Evolutionary conservation across 2,329 filamentous ascomycete genomes (phyloP).

Genomic region (Neonectria neomacrospora): DNA sequence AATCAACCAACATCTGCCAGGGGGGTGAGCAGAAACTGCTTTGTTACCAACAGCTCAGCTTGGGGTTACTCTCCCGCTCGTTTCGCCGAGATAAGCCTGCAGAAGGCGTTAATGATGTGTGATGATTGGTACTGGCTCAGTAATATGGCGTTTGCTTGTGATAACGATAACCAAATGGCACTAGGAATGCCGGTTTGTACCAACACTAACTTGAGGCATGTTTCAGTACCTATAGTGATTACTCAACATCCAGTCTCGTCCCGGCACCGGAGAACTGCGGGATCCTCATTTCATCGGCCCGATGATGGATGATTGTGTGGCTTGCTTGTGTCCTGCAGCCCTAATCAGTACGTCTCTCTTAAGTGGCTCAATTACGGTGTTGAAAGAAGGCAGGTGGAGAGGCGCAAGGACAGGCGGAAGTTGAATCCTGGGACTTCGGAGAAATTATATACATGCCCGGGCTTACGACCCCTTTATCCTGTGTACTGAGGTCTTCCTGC

Average conservation of each 20-base stretch:
- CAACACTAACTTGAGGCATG: neutral
- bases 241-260: neutral
- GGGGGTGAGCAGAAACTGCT: neutral
- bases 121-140: too few relatives aligned
- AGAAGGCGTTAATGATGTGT: neutral
- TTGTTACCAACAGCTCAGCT: neutral
- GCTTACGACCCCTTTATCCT: neutral
- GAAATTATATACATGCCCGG: neutral
- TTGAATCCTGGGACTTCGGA: neutral
- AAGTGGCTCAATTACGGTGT: neutral
- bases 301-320: neutral
- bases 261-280: too few relatives aligned
- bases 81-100: neutral
- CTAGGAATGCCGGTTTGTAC: neutral
- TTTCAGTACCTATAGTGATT: neutral
- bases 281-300: too few relatives aligned
- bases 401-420: too few relatives aligned
- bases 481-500: too few relatives aligned
- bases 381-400: too few relatives aligned
- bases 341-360: neutral
- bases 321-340: neutral
- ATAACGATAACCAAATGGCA: neutral
- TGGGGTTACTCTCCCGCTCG: neutral
- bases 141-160: too few relatives aligned
- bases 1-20: neutral